Evolutionary conservation across 495 filamentous ascomycete species (phyloP).

Genomic region (Aspergillus indologenus): DNA sequence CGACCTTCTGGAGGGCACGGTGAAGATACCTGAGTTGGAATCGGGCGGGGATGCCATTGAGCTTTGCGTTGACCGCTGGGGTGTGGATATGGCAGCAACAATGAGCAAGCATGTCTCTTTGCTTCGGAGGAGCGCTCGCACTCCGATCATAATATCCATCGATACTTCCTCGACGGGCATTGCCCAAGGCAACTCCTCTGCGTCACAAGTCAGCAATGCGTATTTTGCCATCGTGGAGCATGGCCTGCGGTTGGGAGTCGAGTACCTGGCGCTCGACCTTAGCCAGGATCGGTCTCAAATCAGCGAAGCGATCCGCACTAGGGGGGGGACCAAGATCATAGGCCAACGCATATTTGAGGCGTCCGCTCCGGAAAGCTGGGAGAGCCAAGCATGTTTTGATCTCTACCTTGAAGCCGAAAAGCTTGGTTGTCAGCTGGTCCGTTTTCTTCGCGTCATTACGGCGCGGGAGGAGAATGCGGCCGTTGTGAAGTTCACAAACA

Average conservation of each 20-base stretch:
- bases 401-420: slow-evolving; percentile 55
- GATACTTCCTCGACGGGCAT: slow-evolving; percentile 48
- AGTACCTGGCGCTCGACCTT: slow-evolving; percentile 69
- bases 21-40: slow-evolving; percentile 62
- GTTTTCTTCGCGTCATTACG: slow-evolving; percentile 61
- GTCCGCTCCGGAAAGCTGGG: slow-evolving; percentile 56
- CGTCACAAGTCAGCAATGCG: slow-evolving; percentile 9
- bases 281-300: slow-evolving; percentile 44
- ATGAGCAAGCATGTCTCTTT: slow-evolving; percentile 45
- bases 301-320: slow-evolving; percentile 45
- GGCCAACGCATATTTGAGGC: slow-evolving; percentile 58
- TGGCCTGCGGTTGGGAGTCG: slow-evolving; percentile 67
- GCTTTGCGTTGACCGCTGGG: slow-evolving; percentile 64
- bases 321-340: slow-evolving; percentile 72
- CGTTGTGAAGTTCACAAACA: slow-evolving; percentile 53
- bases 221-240: slow-evolving; percentile 56
- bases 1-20: slow-evolving; percentile 49
- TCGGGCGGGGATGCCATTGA: slow-evolving; percentile 71
- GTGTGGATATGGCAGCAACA: slow-evolving; percentile 40
- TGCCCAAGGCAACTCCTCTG: slow-evolving; percentile 20
- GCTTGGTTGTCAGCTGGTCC: slow-evolving; percentile 68
- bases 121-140: slow-evolving; percentile 54
- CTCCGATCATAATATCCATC: slow-evolving; percentile 69
- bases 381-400: slow-evolving; percentile 53
- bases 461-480: slow-evolving; percentile 56